Base-by-base conservation (phyloP, 1,284 basidiomycete genomes). In the Malassezia vespertilionis region DNA sequence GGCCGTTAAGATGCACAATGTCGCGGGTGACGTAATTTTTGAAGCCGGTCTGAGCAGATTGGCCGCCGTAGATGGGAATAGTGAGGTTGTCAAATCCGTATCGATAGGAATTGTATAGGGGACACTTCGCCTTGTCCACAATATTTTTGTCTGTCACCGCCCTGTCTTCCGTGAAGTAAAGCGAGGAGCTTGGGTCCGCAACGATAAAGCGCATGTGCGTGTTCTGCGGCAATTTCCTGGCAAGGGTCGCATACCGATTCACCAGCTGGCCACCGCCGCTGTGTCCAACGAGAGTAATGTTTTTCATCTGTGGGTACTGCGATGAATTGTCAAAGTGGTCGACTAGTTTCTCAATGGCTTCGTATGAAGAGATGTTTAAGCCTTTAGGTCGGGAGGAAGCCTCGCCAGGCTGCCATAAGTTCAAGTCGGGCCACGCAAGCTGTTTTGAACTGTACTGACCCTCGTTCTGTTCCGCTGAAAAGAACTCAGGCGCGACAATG, bases 231-330 rank as follows among this genome's bases (percentile, higher is more conserved):
- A 33, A 3, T 2, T 12, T 10, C 2, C 35, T 39, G 0, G 57
- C 46, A 14, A 57, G 54, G 10, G 45, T 3, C 0, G 58, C 63
- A 15, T 63, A 60, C 10, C 63, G 40, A 33, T 55, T 55, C 21
- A 63, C 31, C 36, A 63, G 46, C 51, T 64, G 60, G 4, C 46
- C 60, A 2, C 63, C 63, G 2, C 60, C 63, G 10, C 63, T 63
- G 41, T 66, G 63, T 5, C 54, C 63, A 7, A 59, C 49, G n/a
- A 66, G 50, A 8, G 59, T 62, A 37, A 66, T 53, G n/a, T 34
- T 42, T 27, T 60, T 57, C 53, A 66, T 54, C 12, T 54, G 49
- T 2, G 63, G 63, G 38, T 56, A 66, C 6, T 24, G 42, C 1
- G 6, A 20, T 2, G 15, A 26, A 33, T 65, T 30, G 18, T 28